Evolutionary conservation across 2,329 filamentous ascomycete genomes (phyloP).

Genomic region (Aspergillus bombycis): DNA sequence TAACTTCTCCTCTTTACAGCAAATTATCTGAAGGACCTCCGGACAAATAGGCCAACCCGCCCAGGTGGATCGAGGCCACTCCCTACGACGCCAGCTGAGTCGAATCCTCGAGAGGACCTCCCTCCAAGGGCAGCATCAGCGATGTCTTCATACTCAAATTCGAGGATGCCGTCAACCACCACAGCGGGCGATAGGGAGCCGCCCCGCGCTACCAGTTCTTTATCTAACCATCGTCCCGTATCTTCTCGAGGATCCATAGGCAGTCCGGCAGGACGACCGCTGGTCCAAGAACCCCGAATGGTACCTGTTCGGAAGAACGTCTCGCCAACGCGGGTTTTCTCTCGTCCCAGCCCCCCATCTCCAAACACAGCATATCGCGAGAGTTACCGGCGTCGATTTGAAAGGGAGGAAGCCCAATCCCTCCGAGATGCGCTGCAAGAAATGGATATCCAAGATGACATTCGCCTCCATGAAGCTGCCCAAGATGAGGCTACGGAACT

Average conservation of each 20-base stretch:
- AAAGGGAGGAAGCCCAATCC: slow-evolving; percentile 61
- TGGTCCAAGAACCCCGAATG: slow-evolving; percentile 42
- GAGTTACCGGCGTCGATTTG: slow-evolving; percentile 57
- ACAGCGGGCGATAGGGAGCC: slow-evolving; percentile 26
- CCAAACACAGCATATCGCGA: slow-evolving; percentile 56
- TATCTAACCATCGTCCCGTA: slow-evolving; percentile 42
- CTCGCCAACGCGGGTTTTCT: slow-evolving; percentile 39
- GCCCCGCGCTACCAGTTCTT: slow-evolving; percentile 43
- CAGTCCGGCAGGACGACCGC: slow-evolving; percentile 39
- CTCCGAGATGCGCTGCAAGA: slow-evolving; percentile 61
- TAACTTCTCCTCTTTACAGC: slow-evolving; percentile 43
- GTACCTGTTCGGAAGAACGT: slow-evolving; percentile 39
- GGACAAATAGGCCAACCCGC: slow-evolving; percentile 58
- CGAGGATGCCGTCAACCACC: slow-evolving; percentile 22
- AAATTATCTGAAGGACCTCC: slow-evolving; percentile 62
- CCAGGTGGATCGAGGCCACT: slow-evolving; percentile 64
- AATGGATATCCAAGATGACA: slow-evolving; percentile 60
- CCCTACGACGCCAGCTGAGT: slow-evolving; percentile 51
- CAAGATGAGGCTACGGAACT: slow-evolving; percentile 66
- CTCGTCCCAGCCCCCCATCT: slow-evolving; percentile 32
- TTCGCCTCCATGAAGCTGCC: slow-evolving; percentile 57
- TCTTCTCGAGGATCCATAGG: slow-evolving; percentile 32
- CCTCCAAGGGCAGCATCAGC: slow-evolving; percentile 49
- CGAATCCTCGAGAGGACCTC: slow-evolving; percentile 31
- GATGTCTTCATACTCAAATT: slow-evolving; percentile 40